A percentile compares a stretch with the other conserved stretches of the same genome.
Conservation (phyloP, 352 stramenopile genomes). For the Globisporangium irregulare region DNA sequence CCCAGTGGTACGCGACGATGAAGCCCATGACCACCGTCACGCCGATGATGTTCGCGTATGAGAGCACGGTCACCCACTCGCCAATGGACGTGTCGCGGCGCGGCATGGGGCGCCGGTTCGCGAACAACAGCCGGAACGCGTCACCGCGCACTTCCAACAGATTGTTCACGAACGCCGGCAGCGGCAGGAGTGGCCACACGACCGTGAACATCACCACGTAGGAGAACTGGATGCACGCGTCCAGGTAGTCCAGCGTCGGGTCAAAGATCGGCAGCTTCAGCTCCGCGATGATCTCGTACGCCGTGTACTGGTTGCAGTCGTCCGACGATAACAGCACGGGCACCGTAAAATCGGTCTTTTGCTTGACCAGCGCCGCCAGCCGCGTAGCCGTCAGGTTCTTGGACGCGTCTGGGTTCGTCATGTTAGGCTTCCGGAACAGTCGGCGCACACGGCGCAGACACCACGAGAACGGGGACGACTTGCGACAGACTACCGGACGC, state of each 20-base stretch:
- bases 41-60: slow-evolving; percentile 84
- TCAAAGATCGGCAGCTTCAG: slow-evolving; percentile 82
- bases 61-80: slow-evolving; percentile 81
- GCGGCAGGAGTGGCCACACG: slow-evolving; percentile 84
- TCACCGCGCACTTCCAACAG: slow-evolving; percentile 84
- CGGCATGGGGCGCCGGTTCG: slow-evolving; percentile 75
- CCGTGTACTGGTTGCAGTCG: slow-evolving; percentile 84
- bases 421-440: slow-evolving; percentile 23
- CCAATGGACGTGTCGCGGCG: slow-evolving; percentile 79
- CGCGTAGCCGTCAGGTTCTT: slow-evolving; percentile 63
- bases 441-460: slow-evolving; percentile 42
- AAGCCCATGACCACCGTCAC: slow-evolving; percentile 81
- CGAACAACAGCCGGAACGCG: slow-evolving; percentile 79
- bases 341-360: slow-evolving; percentile 66
- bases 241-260: slow-evolving; percentile 83
- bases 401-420: slow-evolving; percentile 16
- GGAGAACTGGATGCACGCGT: slow-evolving; percentile 87
- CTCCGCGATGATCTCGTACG: slow-evolving; percentile 84
- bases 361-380: slow-evolving; percentile 62
- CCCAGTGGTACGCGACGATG: slow-evolving; percentile 83
- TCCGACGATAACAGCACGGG: slow-evolving; percentile 69
- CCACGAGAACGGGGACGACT: slow-evolving; percentile 57
- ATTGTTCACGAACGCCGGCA: slow-evolving; percentile 86
- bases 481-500: slow-evolving; percentile 60
- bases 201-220: slow-evolving; percentile 91